Evolutionary conservation across 441 rosid genomes (phyloP), one percentile per base, ranked within the genome.

Genomic region (Heliophila coronopifolia): DNA sequence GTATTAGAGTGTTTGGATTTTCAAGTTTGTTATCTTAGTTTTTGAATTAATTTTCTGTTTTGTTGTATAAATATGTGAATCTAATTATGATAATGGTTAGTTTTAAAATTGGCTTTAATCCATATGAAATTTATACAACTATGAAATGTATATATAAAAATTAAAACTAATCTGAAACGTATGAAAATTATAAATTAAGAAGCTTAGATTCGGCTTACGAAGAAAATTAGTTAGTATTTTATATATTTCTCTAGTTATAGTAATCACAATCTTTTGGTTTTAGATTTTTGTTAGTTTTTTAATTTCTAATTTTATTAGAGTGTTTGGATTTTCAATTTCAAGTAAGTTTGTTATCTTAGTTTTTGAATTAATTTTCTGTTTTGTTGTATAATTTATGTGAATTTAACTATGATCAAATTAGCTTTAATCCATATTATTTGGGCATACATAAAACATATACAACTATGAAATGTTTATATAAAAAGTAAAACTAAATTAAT

Each of bases 151-250:
- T n/a, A n/a, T n/a, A n/a, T n/a, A n/a, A n/a, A n/a, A n/a, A n/a
- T n/a, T n/a, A n/a, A n/a, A n/a, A n/a, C n/a, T 56, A 33, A 56
- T 34, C 25, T 24, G 11, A 24, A 41, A n/a, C 42, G 42, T 33
- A 32, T n/a, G 13, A 24, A n/a, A 25, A 17, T 18, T 3, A 7
- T 8, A 23, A 13, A 26, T 24, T 13, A 22, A 27, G 6, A 36
- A 22, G 44, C 13, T 34, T 44, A 36, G 47, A 58, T 58, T 47
- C 48, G 54, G 35, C 55, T 20, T 16, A 49, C 57, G 65, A 33
- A 50, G n/a, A n/a, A n/a, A n/a, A n/a, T 7, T 8, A 27, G 0
- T n/a, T 41, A 42, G n/a, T n/a, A n/a, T n/a, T n/a, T n/a, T n/a
- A 44, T 28, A 28, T 16, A 28, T 22, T 44, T 44, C 4, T 45